These are phyloP conservation scores for Ophiocordyceps unilateralis DNA, from an alignment of 2,329 filamentous ascomycete genomes.

Conservation along the genomic window DNA sequence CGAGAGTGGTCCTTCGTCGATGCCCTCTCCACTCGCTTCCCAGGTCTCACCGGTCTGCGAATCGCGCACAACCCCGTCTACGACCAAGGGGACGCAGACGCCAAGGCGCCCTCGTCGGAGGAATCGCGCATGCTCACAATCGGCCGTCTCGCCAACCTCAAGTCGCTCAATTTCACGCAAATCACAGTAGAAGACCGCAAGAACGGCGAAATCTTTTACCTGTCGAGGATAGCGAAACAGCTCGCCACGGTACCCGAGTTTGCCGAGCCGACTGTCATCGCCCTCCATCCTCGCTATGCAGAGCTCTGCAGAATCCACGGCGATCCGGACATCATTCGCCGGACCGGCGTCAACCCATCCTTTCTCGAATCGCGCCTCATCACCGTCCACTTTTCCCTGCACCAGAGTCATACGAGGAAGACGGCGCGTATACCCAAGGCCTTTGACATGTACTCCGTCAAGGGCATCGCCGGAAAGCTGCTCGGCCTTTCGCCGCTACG, in stretches of 20 bases:
- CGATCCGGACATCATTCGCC: conserved; percentile 45
- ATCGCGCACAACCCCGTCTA: conserved; percentile 80
- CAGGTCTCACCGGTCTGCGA: conserved; percentile 56
- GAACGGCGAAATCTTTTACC: conserved; percentile 88
- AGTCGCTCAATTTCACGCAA: conserved; percentile 53
- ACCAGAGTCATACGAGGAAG: conserved; percentile 10
- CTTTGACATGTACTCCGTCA: conserved; percentile 66
- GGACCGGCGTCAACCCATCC: conserved; percentile 47
- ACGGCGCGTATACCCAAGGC: conserved; percentile 49
- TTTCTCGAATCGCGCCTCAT: conserved; percentile 69
- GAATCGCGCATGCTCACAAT: conserved; percentile 82
- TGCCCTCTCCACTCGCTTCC: conserved; percentile 47
- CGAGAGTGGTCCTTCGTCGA: conserved; percentile 60
- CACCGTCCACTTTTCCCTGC: conserved; percentile 35
- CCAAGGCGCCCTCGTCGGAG: conserved; percentile 40
- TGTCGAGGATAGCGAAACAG: conserved; percentile 66
- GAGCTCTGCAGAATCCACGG: conserved; percentile 65
- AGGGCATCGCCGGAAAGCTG: conserved; percentile 58
- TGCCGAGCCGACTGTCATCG: conserved; percentile 36
- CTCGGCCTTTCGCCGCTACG: conserved; percentile 47
- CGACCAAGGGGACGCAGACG: conserved; percentile 28
- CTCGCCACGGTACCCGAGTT: conserved; percentile 41
- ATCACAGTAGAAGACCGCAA: conserved; percentile 59
- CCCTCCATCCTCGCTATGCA: conserved; percentile 51
- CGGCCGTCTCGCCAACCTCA: conserved; percentile 52